Percentiles rank a stretch among this genome's conserved stretches.
Evolutionary conservation across 805 yeast species (phyloP).

Genomic region (Yamadazyma phyllophila): DNA sequence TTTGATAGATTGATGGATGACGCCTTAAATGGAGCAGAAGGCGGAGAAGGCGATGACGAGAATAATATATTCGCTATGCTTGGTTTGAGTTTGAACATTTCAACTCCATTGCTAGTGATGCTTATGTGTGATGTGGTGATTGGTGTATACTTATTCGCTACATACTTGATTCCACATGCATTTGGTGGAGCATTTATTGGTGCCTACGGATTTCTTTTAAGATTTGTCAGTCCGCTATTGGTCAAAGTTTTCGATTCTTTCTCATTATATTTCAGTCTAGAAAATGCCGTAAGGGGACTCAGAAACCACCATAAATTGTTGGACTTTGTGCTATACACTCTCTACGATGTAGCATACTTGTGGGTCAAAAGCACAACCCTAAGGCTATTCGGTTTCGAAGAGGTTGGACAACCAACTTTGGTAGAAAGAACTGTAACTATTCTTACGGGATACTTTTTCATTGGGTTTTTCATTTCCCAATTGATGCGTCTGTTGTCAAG

Average conservation of each 20-base stretch:
- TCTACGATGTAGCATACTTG: conserved; percentile 1
- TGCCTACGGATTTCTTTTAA: conserved; percentile 13
- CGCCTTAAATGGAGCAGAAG: background rate
- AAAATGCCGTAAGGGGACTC: background rate
- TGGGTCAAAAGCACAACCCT: background rate
- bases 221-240: conserved; percentile 2
- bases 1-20: conserved; percentile 2
- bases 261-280: background rate
- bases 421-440: conserved; percentile 39
- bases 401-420: conserved; percentile 26
- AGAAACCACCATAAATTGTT: background rate
- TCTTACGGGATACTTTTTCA: conserved; percentile 30
- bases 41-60: conserved; percentile 5
- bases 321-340: background rate
- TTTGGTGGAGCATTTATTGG: conserved; percentile 31
- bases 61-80: conserved; percentile 29
- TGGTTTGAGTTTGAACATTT: conserved; percentile 33
- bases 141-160: conserved; percentile 36
- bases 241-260: background rate
- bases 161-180: conserved; percentile 49
- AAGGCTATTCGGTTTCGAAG: background rate
- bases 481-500: conserved; percentile 30
- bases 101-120: conserved; percentile 37
- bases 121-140: conserved; percentile 29
- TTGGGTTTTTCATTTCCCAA: conserved; percentile 22